Percentiles rank a stretch among this genome's conserved stretches.
Conservation (phyloP, 23 red algal genomes). For the Gracilariopsis chorda region DNA sequence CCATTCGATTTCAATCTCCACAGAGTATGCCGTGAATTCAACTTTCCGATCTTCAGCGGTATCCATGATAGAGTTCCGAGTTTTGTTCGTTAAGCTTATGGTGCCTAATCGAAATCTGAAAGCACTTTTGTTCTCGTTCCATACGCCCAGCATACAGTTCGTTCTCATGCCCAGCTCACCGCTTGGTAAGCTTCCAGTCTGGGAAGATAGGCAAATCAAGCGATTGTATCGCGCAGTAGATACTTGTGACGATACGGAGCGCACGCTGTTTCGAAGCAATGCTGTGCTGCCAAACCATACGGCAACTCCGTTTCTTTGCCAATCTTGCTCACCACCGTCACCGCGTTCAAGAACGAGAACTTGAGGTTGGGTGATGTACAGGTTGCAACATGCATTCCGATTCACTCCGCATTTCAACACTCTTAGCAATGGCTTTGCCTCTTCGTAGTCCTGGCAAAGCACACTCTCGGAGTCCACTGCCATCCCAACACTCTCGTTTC, state of each 20-base stretch:
- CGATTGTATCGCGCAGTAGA: neutral
- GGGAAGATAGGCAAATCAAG: neutral
- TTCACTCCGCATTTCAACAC: slow-evolving; percentile 10
- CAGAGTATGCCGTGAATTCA: neutral
- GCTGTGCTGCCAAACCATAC: too few species aligned
- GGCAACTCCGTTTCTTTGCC: neutral
- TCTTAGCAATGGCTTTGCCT: neutral
- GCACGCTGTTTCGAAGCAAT: neutral
- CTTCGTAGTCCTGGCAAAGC: neutral
- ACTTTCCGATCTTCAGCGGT: neutral
- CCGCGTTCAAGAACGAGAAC: neutral
- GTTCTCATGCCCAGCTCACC: too few species aligned
- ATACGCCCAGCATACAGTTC: slow-evolving; percentile 10
- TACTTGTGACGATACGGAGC: neutral
- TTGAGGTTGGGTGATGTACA: neutral
- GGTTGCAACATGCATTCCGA: neutral
- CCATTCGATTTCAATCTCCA: neutral
- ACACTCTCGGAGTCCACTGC: slow-evolving; percentile 4
- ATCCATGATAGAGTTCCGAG: neutral
- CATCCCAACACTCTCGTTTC: neutral
- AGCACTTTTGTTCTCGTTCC: neutral
- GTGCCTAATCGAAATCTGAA: neutral
- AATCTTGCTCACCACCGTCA: neutral
- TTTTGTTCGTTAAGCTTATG: neutral
- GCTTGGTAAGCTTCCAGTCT: too few species aligned